A percentile compares a stretch with the other conserved stretches of the same genome.
Conservation (phyloP, 192 early-diverging fungal species). For the Coemansia sp. region DNA sequence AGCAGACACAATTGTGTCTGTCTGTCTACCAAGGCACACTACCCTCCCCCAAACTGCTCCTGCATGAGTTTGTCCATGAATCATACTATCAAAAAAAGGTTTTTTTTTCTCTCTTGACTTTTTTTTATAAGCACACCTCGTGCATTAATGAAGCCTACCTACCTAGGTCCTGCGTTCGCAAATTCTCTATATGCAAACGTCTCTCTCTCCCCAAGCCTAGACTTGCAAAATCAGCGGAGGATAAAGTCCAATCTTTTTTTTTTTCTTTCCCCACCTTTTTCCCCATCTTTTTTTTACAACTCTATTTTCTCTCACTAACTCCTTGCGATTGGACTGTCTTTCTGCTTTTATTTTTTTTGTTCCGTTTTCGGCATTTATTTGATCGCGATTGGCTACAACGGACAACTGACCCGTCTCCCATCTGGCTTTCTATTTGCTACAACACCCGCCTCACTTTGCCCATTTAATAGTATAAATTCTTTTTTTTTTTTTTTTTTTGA, state of each 20-base stretch:
- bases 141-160: not conserved
- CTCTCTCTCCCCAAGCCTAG: not conserved
- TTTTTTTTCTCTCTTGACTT: not conserved
- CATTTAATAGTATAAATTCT: not conserved
- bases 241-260: conserved; percentile 1
- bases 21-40: not conserved
- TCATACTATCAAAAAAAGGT: not conserved
- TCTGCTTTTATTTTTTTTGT: not conserved
- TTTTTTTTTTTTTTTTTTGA: not conserved
- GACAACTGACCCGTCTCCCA: not conserved
- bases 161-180: not conserved
- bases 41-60: not conserved
- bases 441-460: not conserved
- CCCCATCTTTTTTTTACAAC: not conserved
- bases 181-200: not conserved
- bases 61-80: too few species aligned
- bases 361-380: not conserved
- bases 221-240: not conserved
- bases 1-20: not conserved
- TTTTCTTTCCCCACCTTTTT: not conserved
- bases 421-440: not conserved
- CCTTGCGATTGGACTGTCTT: conserved; percentile 4
- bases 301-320: not conserved
- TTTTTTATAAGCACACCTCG: not conserved
- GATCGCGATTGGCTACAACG: not conserved